These are phyloP conservation scores for Lenwebbia sp. DNA, from an alignment of 345 rosid genomes.

Conservation along the genomic window DNA sequence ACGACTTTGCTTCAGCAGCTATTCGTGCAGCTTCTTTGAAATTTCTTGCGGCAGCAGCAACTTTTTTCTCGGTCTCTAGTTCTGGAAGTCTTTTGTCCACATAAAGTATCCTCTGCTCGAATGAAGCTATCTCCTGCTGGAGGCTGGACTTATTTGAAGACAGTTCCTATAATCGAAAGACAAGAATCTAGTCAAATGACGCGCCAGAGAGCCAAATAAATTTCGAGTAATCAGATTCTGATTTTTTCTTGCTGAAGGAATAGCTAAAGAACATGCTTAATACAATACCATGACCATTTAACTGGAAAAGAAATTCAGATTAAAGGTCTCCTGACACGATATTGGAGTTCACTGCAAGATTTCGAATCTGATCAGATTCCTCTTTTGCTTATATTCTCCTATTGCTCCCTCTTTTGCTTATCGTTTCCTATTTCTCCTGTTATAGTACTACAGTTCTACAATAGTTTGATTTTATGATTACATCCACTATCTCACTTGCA, in stretches of 20 bases:
- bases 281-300: background rate
- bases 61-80: constrained; percentile 84
- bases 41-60: constrained; percentile 76
- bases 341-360: background rate
- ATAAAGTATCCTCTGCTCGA: constrained; percentile 54
- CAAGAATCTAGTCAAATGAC: background rate
- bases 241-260: background rate
- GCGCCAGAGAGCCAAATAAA: background rate
- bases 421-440: background rate
- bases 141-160: constrained; percentile 74
- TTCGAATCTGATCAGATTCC: background rate
- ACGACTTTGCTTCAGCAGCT: constrained; percentile 84
- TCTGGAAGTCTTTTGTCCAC: constrained; percentile 79
- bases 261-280: background rate
- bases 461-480: background rate
- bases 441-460: background rate
- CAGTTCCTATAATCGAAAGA: constrained; percentile 36
- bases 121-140: constrained; percentile 66
- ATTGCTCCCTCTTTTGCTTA: background rate
- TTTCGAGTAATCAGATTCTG: background rate
- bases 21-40: constrained; percentile 91
- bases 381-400: background rate
- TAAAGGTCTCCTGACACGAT: background rate
- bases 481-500: background rate
- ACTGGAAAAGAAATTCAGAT: background rate